Evolutionary conservation across 768 basidiomycete species (phyloP).

Genomic region (Podaxis sp.): DNA sequence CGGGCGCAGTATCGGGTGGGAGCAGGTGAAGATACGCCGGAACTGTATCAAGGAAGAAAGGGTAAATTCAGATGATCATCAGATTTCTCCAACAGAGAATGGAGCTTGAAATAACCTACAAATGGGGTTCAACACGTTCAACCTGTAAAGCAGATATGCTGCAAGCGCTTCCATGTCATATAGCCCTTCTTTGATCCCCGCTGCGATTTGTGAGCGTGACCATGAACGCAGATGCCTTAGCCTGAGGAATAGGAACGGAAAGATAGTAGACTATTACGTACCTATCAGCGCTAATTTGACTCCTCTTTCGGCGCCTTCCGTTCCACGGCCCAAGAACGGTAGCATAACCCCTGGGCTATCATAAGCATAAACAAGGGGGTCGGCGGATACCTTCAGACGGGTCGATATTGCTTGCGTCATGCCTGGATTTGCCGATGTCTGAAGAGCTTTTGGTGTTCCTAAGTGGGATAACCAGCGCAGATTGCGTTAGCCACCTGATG

Average conservation of each 20-base stretch:
- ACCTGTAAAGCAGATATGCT: slow-evolving; percentile 81
- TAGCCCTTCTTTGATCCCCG: slow-evolving; percentile 91
- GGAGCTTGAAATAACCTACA: slow-evolving; percentile 44
- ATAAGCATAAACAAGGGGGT: slow-evolving; percentile 87
- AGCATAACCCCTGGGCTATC: slow-evolving; percentile 98
- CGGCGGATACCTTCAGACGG: slow-evolving; percentile 77
- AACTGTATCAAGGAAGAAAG: slow-evolving; percentile 37
- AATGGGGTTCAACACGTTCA: slow-evolving; percentile 75
- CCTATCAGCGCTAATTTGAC: slow-evolving; percentile 93
- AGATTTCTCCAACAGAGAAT: slow-evolving; percentile 14
- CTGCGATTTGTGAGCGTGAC: slow-evolving; percentile 38
- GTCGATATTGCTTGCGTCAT: slow-evolving; percentile 88
- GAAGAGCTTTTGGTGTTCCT: slow-evolving; percentile 87
- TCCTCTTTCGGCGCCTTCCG: slow-evolving; percentile 85
- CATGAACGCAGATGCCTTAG: slow-evolving; percentile 21
- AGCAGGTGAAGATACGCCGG: slow-evolving; percentile 71
- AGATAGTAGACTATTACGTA: slow-evolving; percentile 41
- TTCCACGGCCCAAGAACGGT: slow-evolving; percentile 87
- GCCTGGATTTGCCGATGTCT: slow-evolving; percentile 87
- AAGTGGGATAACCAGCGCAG: slow-evolving; percentile 15
- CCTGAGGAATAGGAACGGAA: slow-evolving; percentile 19
- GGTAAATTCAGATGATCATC: slow-evolving; percentile 12
- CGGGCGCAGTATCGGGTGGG: slow-evolving; percentile 54
- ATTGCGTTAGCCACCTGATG: slow-evolving; percentile 8
- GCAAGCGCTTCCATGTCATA: slow-evolving; percentile 85